Percentiles rank a stretch among this genome's conserved stretches.
Evolutionary conservation across 2,329 filamentous ascomycete species (phyloP).

Genomic region (Aspergillus vadensis): DNA sequence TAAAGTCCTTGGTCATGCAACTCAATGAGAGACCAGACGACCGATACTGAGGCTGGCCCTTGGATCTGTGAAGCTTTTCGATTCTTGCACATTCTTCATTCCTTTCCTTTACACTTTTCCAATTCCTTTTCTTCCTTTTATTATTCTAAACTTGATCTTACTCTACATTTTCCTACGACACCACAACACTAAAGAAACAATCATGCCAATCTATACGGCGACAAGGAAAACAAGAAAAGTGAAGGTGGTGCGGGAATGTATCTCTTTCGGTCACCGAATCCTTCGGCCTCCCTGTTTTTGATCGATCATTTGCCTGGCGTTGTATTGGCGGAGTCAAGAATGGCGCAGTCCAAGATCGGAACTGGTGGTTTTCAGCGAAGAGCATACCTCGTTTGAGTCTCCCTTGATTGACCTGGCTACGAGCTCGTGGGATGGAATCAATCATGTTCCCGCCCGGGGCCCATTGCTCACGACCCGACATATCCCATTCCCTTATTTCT

Average conservation of each 20-base stretch:
- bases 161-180: slow-evolving; percentile 7
- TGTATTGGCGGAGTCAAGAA: slow-evolving; percentile 39
- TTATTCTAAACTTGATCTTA: not conserved
- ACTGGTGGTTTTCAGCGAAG: slow-evolving; percentile 32
- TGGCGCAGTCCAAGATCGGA: slow-evolving; percentile 35
- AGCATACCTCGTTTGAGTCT: slow-evolving; percentile 19
- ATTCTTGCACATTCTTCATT: slow-evolving; percentile 40
- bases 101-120: slow-evolving; percentile 16
- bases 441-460: not conserved
- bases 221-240: slow-evolving; percentile 12
- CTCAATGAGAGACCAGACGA: slow-evolving; percentile 23
- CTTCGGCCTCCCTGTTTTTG: slow-evolving; percentile 30
- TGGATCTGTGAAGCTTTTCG: slow-evolving; percentile 31
- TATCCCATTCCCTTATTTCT: slow-evolving; percentile 18
- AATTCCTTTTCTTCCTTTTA: slow-evolving; percentile 10
- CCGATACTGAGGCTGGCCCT: slow-evolving; percentile 39
- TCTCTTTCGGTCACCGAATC: slow-evolving; percentile 25
- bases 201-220: slow-evolving; percentile 12
- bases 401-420: slow-evolving; percentile 19
- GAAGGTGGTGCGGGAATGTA: slow-evolving; percentile 12
- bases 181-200: slow-evolving; percentile 12
- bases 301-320: slow-evolving; percentile 40
- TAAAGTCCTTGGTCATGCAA: slow-evolving; percentile 21
- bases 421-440: not conserved
- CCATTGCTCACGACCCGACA: slow-evolving; percentile 15